Base-by-base conservation (phyloP, 768 basidiomycete species). In the Leccinum incarnatum region DNA sequence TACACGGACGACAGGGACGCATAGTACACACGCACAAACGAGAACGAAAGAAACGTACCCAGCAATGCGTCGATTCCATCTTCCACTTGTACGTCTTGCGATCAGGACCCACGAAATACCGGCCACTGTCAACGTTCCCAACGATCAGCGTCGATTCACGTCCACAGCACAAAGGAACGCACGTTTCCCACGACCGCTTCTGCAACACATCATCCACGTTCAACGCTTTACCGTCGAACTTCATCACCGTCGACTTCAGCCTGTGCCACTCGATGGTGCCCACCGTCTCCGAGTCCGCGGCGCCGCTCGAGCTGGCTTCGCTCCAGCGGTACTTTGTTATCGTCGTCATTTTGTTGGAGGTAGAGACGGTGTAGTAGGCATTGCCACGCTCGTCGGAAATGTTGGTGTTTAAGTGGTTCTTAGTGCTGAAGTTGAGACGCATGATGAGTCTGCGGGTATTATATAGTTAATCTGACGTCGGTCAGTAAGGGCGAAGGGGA, bases 61-160 rank as follows among this genome's bases (percentile, higher is more conserved):
- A 63, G 14, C 69, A 69, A 6, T 69, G 66, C 6, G 61, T 60
- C 19, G 58, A 54, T 9, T 65, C 66, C 11, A 73, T 25, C 25
- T 65, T 66, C 76, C 75, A 77, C 19, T 72, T 71, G 63, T 74
- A 77, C 25, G 60, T 58, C 9, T 53, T 63, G 2, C 61, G 64
- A 55, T 76, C 69, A 0, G 67, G 72, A 11, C 72, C 76, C 27
- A 58, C 57, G 53, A 77, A 77, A 17, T 69, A 62, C n/a, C 70
- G 73, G 27, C 67, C 66, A 29, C 76, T 76, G 36, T 8, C 8
- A 5, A 3, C 37, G 30, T 51, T 37, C 7, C 42, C 9, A 42
- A 17, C 23, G n/a, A 27, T 63, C 42, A 63, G 30, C 40, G 11
- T 55, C 14, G 2, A 14, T 17, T 27, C 15, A 12, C 3, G 7